Conservation (phyloP, 2,329 filamentous ascomycete genomes). For the Penicillium nordicum region DNA sequence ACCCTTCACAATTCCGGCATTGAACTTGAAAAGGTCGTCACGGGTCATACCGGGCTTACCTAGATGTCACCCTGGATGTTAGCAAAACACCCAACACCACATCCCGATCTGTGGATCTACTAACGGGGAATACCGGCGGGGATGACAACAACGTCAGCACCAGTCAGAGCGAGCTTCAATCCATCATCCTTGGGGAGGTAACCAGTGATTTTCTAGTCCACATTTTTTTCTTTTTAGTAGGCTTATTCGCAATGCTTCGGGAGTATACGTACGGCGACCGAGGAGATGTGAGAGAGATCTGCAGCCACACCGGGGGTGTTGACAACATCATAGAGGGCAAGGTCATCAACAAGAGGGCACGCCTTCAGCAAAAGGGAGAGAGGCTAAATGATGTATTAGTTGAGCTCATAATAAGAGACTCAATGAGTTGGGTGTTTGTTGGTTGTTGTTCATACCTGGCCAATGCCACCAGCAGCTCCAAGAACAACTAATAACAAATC, state of each 20-base stretch:
- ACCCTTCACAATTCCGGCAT: slow-evolving; percentile 94
- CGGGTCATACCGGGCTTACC: slow-evolving; percentile 99
- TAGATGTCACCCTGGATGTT: slow-evolving; percentile 37
- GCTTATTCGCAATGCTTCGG: background rate
- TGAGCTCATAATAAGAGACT: background rate
- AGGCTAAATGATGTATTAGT: slow-evolving; percentile 56
- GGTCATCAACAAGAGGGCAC: slow-evolving; percentile 81
- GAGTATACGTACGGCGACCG: slow-evolving; percentile 65
- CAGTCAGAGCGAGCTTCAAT: slow-evolving; percentile 81
- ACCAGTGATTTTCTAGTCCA: slow-evolving; percentile 71
- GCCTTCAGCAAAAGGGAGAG: slow-evolving; percentile 95
- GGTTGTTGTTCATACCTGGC: slow-evolving; percentile 63
- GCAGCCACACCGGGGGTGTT: slow-evolving; percentile 95
- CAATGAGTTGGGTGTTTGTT: background rate
- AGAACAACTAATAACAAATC: slow-evolving; percentile 62
- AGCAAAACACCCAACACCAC: background rate
- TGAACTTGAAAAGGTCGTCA: slow-evolving; percentile 99
- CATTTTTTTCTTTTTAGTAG: background rate
- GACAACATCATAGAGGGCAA: slow-evolving; percentile 98
- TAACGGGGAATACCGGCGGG: slow-evolving; percentile 95
- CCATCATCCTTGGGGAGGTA: slow-evolving; percentile 84
- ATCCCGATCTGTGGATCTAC: slow-evolving; percentile 34
- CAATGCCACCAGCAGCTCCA: slow-evolving; percentile 97
- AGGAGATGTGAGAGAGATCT: slow-evolving; percentile 96
- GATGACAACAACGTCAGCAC: slow-evolving; percentile 94